Evolutionary conservation across 805 yeast species (phyloP), one percentile per base, ranked within the genome.

Genomic region (Saccharomyces paradoxus): DNA sequence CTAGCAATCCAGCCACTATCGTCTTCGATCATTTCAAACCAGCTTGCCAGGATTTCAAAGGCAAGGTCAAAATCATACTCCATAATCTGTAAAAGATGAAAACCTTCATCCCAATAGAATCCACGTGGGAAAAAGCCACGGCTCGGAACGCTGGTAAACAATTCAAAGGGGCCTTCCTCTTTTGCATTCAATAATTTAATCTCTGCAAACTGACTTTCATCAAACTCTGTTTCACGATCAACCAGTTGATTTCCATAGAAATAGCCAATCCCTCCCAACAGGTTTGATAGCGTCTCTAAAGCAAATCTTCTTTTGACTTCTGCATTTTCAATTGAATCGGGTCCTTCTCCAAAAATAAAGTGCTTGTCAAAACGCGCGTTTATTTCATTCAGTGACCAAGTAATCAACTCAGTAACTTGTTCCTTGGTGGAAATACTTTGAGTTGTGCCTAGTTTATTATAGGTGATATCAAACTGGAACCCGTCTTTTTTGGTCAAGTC

Each of bases 31-130:
- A 88, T 71, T 41, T 78, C 70, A 67, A 92, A 88, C 99, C 99
- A 94, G 51, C 96, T 87, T 64, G 84, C 78, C 55, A 91, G 66
- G 17, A 94, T 84, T 59, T 89, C 94, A 57, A 90, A 74, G 0
- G 83, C 88, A 48, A 91, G 74, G 64, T 89, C 96, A 14, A 87
- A 77, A 70, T 94, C 98, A 66, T 86, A 91, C 50, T 86, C 85
- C 61, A 87, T 70, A 41, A 94, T 74, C 7, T 96, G 96, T 46
- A 91, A 74, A 56, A 92, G 74, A 68, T 92, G 97, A 71, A 94
- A 94, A 0, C 99, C 99, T 71, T 94, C 99, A 71, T 94, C 99
- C 99, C 99, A 94, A 66, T 88, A 89, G 65, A 94, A 94, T 0
- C 99, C 99, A 58, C 99, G 79, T 3, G 99, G 98, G 71, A 94